Evolutionary conservation across 164 flowering plant genomes (phyloP).

Genomic region (Buxus sempervirens): DNA sequence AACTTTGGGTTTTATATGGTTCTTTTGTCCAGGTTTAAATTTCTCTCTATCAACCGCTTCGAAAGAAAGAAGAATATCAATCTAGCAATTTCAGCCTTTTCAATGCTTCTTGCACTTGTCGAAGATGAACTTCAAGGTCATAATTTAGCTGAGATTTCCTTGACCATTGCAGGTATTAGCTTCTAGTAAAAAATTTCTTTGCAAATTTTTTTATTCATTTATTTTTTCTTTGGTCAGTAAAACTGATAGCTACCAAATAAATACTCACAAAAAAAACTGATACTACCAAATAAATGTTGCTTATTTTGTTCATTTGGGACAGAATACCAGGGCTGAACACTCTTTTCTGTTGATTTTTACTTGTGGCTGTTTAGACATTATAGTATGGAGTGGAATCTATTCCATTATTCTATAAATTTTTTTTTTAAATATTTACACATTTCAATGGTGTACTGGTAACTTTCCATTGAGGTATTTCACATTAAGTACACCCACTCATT

Average conservation of each 20-base stretch:
- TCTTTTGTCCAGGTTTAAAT: conserved; percentile 49
- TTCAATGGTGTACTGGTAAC: too few relatives aligned
- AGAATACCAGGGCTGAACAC: neutral
- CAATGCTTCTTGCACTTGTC: conserved; percentile 46
- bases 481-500: neutral
- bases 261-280: too few relatives aligned
- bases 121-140: conserved; percentile 28
- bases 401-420: neutral
- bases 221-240: too few relatives aligned
- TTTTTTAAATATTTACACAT: too few relatives aligned
- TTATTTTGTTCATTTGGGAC: neutral
- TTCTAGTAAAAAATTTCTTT: too few relatives aligned
- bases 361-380: neutral
- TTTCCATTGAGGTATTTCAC: too few relatives aligned
- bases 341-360: neutral
- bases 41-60: conserved; percentile 85
- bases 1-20: neutral
- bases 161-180: conserved; percentile 65
- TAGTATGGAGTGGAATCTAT: neutral
- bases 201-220: too few relatives aligned
- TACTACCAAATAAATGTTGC: conserved; percentile 5
- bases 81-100: conserved; percentile 82
- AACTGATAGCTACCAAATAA: conserved; percentile 3
- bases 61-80: conserved; percentile 93
- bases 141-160: conserved; percentile 38